Evolutionary conservation across 805 yeast genomes (phyloP).

Genomic region (Monosporozyma solicola): DNA sequence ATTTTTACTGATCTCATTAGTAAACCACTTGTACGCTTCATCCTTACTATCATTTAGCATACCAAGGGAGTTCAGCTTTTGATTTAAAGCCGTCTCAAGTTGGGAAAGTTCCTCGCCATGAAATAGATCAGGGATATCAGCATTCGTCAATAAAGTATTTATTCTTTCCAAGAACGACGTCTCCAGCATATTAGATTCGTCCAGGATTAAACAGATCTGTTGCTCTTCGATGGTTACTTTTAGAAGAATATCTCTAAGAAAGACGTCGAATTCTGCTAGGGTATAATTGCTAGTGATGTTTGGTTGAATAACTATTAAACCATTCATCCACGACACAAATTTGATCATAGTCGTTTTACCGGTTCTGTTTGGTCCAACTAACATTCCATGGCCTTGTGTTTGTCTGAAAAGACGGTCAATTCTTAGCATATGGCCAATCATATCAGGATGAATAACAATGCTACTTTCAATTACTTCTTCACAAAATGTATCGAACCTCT

Average conservation of each 20-base stretch:
- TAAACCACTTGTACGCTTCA: constrained; percentile 71
- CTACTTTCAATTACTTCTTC: constrained; percentile 67
- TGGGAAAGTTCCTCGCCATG: constrained; percentile 57
- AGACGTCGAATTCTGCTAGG: constrained; percentile 56
- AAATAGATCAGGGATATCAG: constrained; percentile 85
- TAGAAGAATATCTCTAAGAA: constrained; percentile 46
- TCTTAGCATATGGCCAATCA: constrained; percentile 65
- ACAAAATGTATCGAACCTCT: constrained; percentile 58
- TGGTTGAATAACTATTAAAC: constrained; percentile 52
- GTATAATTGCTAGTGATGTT: constrained; percentile 46
- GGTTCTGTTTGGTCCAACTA: constrained; percentile 74
- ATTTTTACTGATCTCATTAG: constrained; percentile 53
- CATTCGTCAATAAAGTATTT: constrained; percentile 89
- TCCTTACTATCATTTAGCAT: constrained; percentile 54
- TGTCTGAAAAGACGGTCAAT: constrained; percentile 77
- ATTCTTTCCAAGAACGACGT: constrained; percentile 79
- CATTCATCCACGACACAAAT: constrained; percentile 91
- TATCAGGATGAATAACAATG: constrained; percentile 56
- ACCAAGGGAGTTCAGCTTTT: constrained; percentile 52
- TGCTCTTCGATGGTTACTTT: constrained; percentile 48
- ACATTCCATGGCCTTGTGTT: constrained; percentile 81
- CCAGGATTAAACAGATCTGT: constrained; percentile 61
- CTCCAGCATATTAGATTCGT: constrained; percentile 69
- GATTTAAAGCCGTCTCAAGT: constrained; percentile 41
- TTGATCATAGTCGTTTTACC: constrained; percentile 70